A percentile compares a stretch with the other conserved stretches of the same genome.
phyloP scores from a whole-genome alignment of 164 flowering plant species.

The Liquidambar formosana region DNA sequence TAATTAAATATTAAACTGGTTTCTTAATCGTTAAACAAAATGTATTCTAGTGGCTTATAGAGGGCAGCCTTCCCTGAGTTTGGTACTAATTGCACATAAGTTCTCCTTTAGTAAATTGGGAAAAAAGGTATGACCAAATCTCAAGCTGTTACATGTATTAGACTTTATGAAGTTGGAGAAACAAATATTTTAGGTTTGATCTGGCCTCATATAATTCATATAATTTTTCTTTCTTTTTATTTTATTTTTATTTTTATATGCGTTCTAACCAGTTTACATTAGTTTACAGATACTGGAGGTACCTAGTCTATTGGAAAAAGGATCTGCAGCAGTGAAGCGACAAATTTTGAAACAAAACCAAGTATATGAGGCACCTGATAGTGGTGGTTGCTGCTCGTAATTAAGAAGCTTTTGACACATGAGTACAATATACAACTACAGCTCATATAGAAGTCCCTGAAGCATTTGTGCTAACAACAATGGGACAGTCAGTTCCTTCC shows the following conservation, averaged over 20 bases:
- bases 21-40: too few species aligned
- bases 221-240: not conserved
- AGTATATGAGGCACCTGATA: constrained; percentile 22
- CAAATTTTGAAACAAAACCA: constrained; percentile 56
- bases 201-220: too few species aligned
- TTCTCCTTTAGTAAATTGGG: too few species aligned
- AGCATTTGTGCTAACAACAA: not conserved
- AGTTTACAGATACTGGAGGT: constrained; percentile 65
- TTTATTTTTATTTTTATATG: not conserved
- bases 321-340: constrained; percentile 61
- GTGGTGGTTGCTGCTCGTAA: constrained; percentile 60
- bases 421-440: not conserved
- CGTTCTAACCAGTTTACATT: constrained; percentile 2
- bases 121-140: too few species aligned
- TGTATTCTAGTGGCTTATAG: too few species aligned
- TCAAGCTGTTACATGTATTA: too few species aligned
- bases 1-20: too few species aligned
- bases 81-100: too few species aligned
- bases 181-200: too few species aligned
- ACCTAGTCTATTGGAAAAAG: constrained; percentile 73
- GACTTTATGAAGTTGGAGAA: too few species aligned
- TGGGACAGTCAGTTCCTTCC: not conserved
- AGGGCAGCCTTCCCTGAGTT: too few species aligned
- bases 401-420: not conserved
- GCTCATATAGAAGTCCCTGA: not conserved